Evolutionary conservation across 2,329 filamentous ascomycete genomes (phyloP).

Genomic region (Mycosphaerella sp.): DNA sequence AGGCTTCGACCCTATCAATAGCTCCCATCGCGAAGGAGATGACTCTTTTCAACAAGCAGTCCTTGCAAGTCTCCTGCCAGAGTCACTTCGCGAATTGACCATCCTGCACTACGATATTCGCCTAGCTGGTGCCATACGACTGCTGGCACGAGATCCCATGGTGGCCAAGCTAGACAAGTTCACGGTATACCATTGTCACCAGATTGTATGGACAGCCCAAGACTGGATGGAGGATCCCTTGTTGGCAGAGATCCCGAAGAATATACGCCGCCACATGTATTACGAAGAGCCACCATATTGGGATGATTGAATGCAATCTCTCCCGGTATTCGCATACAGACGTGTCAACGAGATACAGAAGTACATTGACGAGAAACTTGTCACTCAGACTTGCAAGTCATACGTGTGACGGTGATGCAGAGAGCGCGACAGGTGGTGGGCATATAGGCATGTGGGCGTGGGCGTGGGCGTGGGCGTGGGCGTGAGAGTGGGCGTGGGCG

Average conservation of each 20-base stretch:
- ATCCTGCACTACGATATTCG: slow-evolving; percentile 3
- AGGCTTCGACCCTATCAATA: not conserved
- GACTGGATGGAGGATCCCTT: slow-evolving; percentile 1
- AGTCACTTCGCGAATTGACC: not conserved
- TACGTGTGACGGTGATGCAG: too few relatives aligned
- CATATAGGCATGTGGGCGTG: too few relatives aligned
- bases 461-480: too few relatives aligned
- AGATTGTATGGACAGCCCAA: slow-evolving; percentile 1
- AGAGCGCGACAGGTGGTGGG: too few relatives aligned
- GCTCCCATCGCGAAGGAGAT: not conserved
- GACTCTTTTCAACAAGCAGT: not conserved
- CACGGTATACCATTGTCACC: slow-evolving; percentile 2
- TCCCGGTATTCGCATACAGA: too few relatives aligned
- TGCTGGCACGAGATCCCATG: not conserved
- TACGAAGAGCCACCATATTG: too few relatives aligned
- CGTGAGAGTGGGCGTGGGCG: too few relatives aligned
- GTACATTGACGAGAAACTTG: too few relatives aligned
- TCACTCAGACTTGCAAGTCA: too few relatives aligned
- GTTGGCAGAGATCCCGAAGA: not conserved
- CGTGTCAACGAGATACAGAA: too few relatives aligned
- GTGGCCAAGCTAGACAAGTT: not conserved
- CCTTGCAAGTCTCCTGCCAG: not conserved
- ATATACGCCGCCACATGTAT: too few relatives aligned
- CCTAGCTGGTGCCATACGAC: slow-evolving; percentile 1
- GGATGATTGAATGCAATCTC: too few relatives aligned